Evolutionary conservation across 352 stramenopile genomes (phyloP).

Genomic region (Phytophthora pistaciae): DNA sequence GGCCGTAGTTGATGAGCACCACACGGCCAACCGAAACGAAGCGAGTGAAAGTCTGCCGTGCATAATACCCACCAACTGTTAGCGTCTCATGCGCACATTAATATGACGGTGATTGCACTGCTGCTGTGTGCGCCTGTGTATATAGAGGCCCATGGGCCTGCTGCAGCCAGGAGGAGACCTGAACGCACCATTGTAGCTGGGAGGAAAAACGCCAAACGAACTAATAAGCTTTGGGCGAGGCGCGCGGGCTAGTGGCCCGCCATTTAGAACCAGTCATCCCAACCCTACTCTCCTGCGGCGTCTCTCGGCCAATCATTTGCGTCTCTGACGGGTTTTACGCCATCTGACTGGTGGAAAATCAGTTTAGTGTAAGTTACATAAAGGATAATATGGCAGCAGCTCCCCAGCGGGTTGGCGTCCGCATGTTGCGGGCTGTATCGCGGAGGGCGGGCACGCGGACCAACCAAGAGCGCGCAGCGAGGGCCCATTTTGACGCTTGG

Average conservation of each 20-base stretch:
- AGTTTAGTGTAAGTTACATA: conserved; percentile 8
- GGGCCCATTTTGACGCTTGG: neutral
- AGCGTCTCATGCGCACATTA: neutral
- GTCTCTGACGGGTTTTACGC: no score
- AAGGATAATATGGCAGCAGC: neutral
- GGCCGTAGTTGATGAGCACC: conserved; percentile 99
- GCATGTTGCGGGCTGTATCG: conserved; percentile 27
- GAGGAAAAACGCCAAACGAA: conserved; percentile 91
- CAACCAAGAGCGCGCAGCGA: conserved; percentile 24
- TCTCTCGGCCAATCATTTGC: conserved; percentile 52
- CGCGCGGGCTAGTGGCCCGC: conserved; percentile 19
- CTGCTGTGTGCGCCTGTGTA: no score
- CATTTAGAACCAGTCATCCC: conserved; percentile 82
- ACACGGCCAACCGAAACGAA: conserved; percentile 99
- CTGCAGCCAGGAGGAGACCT: neutral
- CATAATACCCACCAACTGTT: neutral
- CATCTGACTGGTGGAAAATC: conserved; percentile 50
- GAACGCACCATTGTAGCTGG: conserved; percentile 81
- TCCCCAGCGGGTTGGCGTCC: conserved; percentile 8
- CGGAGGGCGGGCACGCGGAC: conserved; percentile 4
- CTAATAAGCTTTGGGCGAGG: conserved; percentile 50
- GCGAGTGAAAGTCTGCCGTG: conserved; percentile 96
- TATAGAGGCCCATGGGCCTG: no score
- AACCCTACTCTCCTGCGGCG: conserved; percentile 36
- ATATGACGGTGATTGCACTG: no score